Conservation (phyloP, 78 protist species). For the Dictyostelium capitatum region DNA sequence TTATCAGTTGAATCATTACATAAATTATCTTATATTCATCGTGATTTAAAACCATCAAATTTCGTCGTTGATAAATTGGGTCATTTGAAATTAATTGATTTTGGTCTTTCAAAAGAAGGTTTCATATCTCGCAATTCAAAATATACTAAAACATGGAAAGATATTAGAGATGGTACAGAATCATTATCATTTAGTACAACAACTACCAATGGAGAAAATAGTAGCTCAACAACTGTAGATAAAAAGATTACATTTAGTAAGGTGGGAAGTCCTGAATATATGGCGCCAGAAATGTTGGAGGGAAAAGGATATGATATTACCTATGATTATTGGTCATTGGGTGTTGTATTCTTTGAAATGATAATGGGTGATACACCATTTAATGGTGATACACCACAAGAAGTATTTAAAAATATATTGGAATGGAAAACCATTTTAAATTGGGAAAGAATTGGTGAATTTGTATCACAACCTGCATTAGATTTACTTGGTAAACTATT, state of each 20-base stretch:
- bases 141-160: constrained; percentile 50
- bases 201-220: background rate
- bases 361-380: constrained; percentile 91
- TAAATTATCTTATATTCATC: constrained; percentile 85
- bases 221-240: background rate
- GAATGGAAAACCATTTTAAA: constrained; percentile 74
- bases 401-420: constrained; percentile 82
- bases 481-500: constrained; percentile 37
- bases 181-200: background rate
- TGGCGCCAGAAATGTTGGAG: constrained; percentile 94
- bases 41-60: constrained; percentile 97
- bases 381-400: constrained; percentile 87
- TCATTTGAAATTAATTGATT: constrained; percentile 94
- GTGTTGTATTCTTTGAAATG: constrained; percentile 86
- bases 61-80: constrained; percentile 91
- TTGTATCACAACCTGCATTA: background rate
- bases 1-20: constrained; percentile 90
- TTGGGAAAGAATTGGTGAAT: constrained; percentile 15
- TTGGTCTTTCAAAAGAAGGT: constrained; percentile 93
- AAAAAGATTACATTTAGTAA: constrained; percentile 42
- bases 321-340: constrained; percentile 96
- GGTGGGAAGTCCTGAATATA: constrained; percentile 94
- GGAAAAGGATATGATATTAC: constrained; percentile 88
- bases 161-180: background rate
- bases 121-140: constrained; percentile 67